These are phyloP conservation scores for Spergularia marina DNA, from an alignment of 148 eudicot species.

Conservation along the genomic window DNA sequence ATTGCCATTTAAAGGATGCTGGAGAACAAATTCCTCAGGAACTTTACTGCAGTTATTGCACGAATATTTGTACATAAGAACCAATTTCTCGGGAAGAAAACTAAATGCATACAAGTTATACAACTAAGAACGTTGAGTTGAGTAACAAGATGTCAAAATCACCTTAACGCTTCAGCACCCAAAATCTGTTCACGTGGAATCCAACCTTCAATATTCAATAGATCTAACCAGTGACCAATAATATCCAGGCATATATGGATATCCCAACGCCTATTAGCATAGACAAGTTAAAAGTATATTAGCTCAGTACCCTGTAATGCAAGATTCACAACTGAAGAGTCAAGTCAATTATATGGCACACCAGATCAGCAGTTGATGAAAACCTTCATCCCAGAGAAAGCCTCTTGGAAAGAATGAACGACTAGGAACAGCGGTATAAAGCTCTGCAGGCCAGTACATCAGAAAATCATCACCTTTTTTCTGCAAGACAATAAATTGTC, in stretches of 20 bases:
- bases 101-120: too few species aligned
- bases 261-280: constrained; percentile 76
- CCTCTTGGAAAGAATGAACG: constrained; percentile 96
- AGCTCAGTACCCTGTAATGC: constrained; percentile 2
- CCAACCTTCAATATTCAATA: constrained; percentile 98
- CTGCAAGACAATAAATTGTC: constrained; percentile 53
- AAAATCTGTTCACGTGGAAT: constrained; percentile 98
- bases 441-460: constrained; percentile 95
- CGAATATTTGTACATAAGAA: too few species aligned
- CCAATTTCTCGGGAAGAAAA: too few species aligned
- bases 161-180: constrained; percentile 97
- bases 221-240: constrained; percentile 94
- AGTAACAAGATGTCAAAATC: background rate
- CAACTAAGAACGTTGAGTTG: background rate
- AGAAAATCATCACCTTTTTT: constrained; percentile 45
- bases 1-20: constrained; percentile 92
- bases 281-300: background rate
- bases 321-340: constrained; percentile 2
- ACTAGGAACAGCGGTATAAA: constrained; percentile 97
- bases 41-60: too few species aligned
- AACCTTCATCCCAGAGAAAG: constrained; percentile 98
- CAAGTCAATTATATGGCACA: constrained; percentile 31
- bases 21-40: constrained; percentile 73
- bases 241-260: constrained; percentile 74
- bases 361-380: constrained; percentile 94